Evolutionary conservation across 768 basidiomycete genomes (phyloP), one percentile per base, ranked within the genome.

Genomic region (Daedalea quercina): DNA sequence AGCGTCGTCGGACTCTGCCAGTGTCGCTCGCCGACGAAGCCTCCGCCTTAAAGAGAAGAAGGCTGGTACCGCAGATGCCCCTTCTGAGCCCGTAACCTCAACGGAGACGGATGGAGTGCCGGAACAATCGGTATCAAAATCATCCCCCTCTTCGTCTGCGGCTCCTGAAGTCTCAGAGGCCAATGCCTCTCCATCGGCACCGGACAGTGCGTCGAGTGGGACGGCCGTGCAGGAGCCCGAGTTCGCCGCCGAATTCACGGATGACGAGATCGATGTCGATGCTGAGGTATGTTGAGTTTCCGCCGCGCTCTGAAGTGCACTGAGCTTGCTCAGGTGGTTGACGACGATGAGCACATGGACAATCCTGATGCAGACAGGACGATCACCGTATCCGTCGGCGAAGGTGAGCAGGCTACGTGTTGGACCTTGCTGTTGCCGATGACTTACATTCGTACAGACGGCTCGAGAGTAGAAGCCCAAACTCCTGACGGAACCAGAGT

Each of bases 401-500:
- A 90, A 70, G 90, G 89, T 87, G 58, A 45, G 72, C 62, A n/a
- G 41, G 50, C 25, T 25, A 11, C 12, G 31, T 9, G 19, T 45
- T 12, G 6, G 12, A 34, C 28, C 3, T 13, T 20, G 13, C 23
- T 23, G 45, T 33, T 22, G n/a, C n/a, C n/a, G n/a, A n/a, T n/a
- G n/a, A 12, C 45, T 56, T 9, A 57, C 35, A 22, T 2, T 2
- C 17, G 43, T 22, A 9, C 53, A 88, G 94, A 95, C 68, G 94
- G 93, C 8, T 85, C 87, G n/a, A 90, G 87, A 66, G 79, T 98
- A 9, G 92, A 94, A 64, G 96, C 94, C 1, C 91, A 96, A 66
- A 97, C 96, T 0, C 94, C 96, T 2, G 93, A 97, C 58, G 96
- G 96, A 0, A 98, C 94, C 0, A 82, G 93, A 15, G 84, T 99